Evolutionary conservation across 2,329 filamentous ascomycete genomes (phyloP).

Genomic region (Trichoderma sp.): DNA sequence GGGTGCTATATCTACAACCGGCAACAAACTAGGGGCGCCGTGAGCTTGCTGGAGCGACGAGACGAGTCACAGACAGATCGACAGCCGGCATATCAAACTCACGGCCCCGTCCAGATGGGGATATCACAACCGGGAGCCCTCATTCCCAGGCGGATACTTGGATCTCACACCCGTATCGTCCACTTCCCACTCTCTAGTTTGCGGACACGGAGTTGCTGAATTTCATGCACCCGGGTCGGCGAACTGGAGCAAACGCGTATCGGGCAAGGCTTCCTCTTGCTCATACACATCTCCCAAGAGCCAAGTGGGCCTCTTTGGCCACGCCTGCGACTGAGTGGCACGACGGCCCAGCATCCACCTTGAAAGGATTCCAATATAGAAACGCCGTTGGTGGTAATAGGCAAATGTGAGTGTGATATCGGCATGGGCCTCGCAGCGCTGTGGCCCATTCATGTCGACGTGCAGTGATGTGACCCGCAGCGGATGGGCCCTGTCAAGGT

Average conservation of each 20-base stretch:
- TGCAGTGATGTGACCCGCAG: conserved; percentile 6
- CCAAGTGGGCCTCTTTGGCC: not conserved
- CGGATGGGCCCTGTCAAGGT: not conserved
- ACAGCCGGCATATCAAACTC: conserved; percentile 6
- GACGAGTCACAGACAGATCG: conserved; percentile 16
- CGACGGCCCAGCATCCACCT: not conserved
- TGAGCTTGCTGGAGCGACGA: not conserved
- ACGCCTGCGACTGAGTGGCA: conserved; percentile 3
- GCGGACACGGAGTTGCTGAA: not conserved
- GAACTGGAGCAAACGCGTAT: conserved; percentile 7
- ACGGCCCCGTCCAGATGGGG: conserved; percentile 1
- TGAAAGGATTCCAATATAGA: not conserved
- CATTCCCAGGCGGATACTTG: not conserved
- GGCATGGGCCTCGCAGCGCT: not conserved
- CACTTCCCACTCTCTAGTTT: not conserved
- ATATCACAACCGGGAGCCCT: not conserved
- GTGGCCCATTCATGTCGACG: not conserved
- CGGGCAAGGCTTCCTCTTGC: not conserved
- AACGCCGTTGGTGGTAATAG: not conserved
- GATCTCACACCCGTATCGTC: not conserved
- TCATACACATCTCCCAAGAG: not conserved
- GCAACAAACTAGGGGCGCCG: conserved; percentile 8
- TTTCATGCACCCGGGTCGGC: conserved; percentile 5
- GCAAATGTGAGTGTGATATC: conserved; percentile 4
- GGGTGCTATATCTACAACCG: conserved; percentile 16